phyloP scores from a whole-genome alignment of 2,329 filamentous ascomycete species.

The Lecanicillium sp. region DNA sequence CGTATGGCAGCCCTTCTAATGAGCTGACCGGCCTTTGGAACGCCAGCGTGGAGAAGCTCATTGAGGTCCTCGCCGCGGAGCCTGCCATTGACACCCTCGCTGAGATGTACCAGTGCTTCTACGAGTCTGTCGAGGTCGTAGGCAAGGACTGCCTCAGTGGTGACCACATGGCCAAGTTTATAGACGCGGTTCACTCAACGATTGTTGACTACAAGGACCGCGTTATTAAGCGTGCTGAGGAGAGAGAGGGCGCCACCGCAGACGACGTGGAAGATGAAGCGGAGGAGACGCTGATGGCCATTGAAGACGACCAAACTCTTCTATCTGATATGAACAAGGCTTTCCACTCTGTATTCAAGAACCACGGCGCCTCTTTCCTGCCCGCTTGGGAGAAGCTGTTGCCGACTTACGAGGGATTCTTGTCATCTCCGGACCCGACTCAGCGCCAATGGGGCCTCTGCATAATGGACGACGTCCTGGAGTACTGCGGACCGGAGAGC shows the following conservation, averaged over 20 bases:
- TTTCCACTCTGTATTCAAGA: conserved; percentile 98
- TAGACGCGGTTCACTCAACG: conserved; percentile 76
- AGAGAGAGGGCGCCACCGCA: conserved; percentile 63
- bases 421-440: conserved; percentile 74
- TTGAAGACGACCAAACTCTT: conserved; percentile 94
- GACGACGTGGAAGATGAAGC: conserved; percentile 88
- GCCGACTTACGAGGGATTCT: conserved; percentile 78
- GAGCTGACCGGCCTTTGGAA: conserved; percentile 80
- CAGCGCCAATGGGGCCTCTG: conserved; percentile 98
- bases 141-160: conserved; percentile 75
- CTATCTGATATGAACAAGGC: conserved; percentile 99
- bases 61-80: conserved; percentile 89
- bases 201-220: conserved; percentile 90
- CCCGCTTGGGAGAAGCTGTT: conserved; percentile 83
- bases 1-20: conserved; percentile 72
- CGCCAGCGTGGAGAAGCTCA: conserved; percentile 78
- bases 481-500: conserved; percentile 88
- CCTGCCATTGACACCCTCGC: conserved; percentile 93
- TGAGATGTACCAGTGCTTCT: conserved; percentile 99
- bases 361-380: conserved; percentile 80
- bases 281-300: conserved; percentile 80
- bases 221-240: conserved; percentile 76
- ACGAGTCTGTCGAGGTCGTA: conserved; percentile 92
- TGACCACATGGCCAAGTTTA: conserved; percentile 79
- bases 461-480: conserved; percentile 96